phyloP scores from a whole-genome alignment of 2,329 filamentous ascomycete genomes.

The Aureobasidium sp. region DNA sequence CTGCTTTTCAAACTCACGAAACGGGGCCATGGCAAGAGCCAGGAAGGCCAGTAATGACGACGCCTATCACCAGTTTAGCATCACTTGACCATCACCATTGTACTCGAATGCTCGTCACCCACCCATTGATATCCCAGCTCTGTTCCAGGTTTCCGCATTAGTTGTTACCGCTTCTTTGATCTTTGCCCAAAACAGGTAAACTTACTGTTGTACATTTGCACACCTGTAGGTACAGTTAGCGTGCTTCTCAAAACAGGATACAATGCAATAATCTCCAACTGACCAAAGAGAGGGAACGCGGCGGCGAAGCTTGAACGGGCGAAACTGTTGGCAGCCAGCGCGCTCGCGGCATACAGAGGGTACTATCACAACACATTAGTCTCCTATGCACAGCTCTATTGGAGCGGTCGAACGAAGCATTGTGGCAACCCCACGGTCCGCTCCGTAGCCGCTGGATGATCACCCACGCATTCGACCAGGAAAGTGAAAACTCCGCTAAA shows the following conservation, averaged over 20 bases:
- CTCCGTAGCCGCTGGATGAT: not conserved
- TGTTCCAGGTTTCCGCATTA: conserved; percentile 26
- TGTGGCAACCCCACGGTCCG: conserved; percentile 5
- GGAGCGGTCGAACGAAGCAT: conserved; percentile 5
- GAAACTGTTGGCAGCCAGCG: conserved; percentile 43
- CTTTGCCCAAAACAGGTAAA: conserved; percentile 15
- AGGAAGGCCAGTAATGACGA: conserved; percentile 30
- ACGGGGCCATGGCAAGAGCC: conserved; percentile 40
- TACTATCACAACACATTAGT: conserved; percentile 26
- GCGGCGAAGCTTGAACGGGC: conserved; percentile 41
- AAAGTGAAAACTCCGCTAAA: conserved; percentile 86
- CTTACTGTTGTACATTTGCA: conserved; percentile 45
- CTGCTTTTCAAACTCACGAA: conserved; percentile 22
- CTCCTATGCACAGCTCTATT: not conserved
- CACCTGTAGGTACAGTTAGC: conserved; percentile 31
- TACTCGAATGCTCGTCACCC: conserved; percentile 23
- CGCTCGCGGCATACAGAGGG: conserved; percentile 41
- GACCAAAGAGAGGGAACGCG: conserved; percentile 34
- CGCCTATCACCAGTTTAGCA: conserved; percentile 7
- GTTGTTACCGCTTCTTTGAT: conserved; percentile 35
- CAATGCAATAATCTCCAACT: not conserved
- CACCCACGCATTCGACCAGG: conserved; percentile 53
- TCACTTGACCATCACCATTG: not conserved
- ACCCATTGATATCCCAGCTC: conserved; percentile 43
- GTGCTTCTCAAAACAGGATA: not conserved